phyloP scores from a whole-genome alignment of 2,329 filamentous ascomycete species.

The Ramularia collo-cygni region DNA sequence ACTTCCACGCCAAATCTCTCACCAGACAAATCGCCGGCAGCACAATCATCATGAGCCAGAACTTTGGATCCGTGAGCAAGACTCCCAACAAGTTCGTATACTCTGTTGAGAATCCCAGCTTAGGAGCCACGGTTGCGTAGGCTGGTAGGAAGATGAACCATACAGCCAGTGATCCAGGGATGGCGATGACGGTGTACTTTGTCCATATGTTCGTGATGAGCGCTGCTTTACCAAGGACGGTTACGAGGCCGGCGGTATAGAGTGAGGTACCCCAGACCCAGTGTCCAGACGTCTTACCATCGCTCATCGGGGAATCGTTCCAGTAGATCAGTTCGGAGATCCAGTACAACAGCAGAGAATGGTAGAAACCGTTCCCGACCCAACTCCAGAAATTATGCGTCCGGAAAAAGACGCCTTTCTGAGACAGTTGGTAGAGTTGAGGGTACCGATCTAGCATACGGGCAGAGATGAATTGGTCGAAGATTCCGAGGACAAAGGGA shows the following conservation, averaged over 20 bases:
- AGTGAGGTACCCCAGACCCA: constrained; percentile 98
- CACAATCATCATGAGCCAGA: constrained; percentile 84
- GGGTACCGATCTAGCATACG: constrained; percentile 90
- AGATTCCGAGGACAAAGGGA: constrained; percentile 88
- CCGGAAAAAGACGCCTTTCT: constrained; percentile 89
- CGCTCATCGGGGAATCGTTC: constrained; percentile 66
- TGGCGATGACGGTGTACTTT: constrained; percentile 92
- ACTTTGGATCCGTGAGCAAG: constrained; percentile 72
- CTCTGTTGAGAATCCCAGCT: constrained; percentile 71
- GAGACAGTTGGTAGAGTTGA: constrained; percentile 87
- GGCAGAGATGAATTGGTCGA: constrained; percentile 96
- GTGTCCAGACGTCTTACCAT: constrained; percentile 80
- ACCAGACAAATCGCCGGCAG: constrained; percentile 75
- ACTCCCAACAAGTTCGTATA: constrained; percentile 77
- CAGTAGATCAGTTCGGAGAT: constrained; percentile 75
- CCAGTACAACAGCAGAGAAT: constrained; percentile 88
- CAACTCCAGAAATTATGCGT: constrained; percentile 88
- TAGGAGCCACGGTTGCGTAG: constrained; percentile 81
- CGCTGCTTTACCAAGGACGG: constrained; percentile 88
- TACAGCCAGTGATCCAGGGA: constrained; percentile 83
- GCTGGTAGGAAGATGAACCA: constrained; percentile 87
- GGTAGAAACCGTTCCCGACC: constrained; percentile 92
- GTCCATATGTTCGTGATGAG: constrained; percentile 98
- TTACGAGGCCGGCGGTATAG: constrained; percentile 88
- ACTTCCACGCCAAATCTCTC: constrained; percentile 94